phyloP scores from a whole-genome alignment of 2,329 filamentous ascomycete species.

The Aspergillus terreus region DNA sequence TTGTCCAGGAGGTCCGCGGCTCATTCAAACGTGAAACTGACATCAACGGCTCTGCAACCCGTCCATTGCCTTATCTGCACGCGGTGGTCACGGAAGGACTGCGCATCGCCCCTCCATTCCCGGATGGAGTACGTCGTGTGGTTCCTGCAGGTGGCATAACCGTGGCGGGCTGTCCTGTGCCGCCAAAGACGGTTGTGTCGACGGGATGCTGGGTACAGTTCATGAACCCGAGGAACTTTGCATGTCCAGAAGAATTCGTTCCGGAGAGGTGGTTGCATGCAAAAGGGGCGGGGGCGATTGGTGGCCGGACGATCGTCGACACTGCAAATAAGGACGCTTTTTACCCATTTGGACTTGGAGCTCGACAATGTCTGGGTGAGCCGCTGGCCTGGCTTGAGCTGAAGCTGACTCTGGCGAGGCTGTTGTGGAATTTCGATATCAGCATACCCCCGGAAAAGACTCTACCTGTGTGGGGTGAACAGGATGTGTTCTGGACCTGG shows the following conservation, averaged over 20 bases:
- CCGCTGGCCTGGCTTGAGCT: background rate
- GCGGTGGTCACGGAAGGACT: slow-evolving; percentile 10
- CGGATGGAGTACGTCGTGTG: slow-evolving; percentile 2
- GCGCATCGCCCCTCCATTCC: slow-evolving; percentile 8
- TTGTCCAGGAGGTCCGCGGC: background rate
- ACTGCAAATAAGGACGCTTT: background rate
- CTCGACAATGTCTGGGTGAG: background rate
- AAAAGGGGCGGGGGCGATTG: background rate
- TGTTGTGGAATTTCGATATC: slow-evolving; percentile 4
- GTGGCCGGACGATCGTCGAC: background rate
- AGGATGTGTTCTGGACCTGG: background rate
- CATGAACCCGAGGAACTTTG: slow-evolving; percentile 7
- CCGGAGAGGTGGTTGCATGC: slow-evolving; percentile 10
- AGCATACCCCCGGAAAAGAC: background rate
- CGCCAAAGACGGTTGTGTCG: slow-evolving; percentile 3
- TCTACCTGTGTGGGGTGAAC: background rate
- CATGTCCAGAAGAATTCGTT: slow-evolving; percentile 1
- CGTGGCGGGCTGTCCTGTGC: slow-evolving; percentile 8
- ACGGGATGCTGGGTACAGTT: background rate
- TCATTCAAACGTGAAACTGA: background rate
- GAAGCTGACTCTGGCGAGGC: background rate
- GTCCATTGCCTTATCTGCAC: slow-evolving; percentile 4
- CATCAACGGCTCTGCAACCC: background rate
- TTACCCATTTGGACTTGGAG: background rate
- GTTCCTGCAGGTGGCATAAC: slow-evolving; percentile 5